Conservation (phyloP, 1,284 basidiomycete genomes). For the Malassezia equina region DNA sequence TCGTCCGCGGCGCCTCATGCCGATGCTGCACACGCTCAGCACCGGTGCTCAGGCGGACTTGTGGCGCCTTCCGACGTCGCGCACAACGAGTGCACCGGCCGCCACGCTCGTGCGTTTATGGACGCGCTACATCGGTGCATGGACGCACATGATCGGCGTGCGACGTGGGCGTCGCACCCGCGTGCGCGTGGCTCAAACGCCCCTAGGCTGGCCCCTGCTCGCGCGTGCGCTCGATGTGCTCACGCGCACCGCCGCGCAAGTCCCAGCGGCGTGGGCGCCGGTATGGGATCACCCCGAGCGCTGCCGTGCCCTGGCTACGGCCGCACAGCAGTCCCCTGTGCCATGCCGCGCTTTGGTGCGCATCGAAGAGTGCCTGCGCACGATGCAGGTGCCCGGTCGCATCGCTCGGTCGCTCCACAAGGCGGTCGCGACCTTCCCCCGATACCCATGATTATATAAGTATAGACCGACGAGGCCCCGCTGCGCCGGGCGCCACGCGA, state of each 20-base stretch:
- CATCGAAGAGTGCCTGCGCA: not conserved
- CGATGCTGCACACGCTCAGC: not conserved
- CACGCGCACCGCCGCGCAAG: not conserved
- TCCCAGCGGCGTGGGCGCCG: not conserved
- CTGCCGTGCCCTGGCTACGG: not conserved
- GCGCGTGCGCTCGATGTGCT: not conserved
- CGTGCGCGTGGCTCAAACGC: not conserved
- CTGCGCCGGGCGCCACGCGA: not conserved
- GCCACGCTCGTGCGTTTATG: constrained; percentile 11
- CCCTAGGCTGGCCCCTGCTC: constrained; percentile 3
- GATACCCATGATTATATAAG: not conserved
- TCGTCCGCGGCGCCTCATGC: not conserved
- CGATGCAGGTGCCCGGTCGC: constrained; percentile 3
- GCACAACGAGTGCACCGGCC: not conserved
- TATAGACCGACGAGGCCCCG: not conserved
- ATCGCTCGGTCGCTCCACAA: not conserved
- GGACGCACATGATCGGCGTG: not conserved
- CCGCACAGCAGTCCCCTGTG: not conserved
- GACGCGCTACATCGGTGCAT: constrained; percentile 2
- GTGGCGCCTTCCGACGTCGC: not conserved
- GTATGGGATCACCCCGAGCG: constrained; percentile 7
- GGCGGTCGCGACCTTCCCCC: not conserved
- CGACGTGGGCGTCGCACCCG: not conserved
- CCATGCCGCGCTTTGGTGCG: not conserved
- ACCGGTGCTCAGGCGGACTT: not conserved